phyloP scores from a whole-genome alignment of 1,139 yeast species.

The Dujonia santamariae region DNA sequence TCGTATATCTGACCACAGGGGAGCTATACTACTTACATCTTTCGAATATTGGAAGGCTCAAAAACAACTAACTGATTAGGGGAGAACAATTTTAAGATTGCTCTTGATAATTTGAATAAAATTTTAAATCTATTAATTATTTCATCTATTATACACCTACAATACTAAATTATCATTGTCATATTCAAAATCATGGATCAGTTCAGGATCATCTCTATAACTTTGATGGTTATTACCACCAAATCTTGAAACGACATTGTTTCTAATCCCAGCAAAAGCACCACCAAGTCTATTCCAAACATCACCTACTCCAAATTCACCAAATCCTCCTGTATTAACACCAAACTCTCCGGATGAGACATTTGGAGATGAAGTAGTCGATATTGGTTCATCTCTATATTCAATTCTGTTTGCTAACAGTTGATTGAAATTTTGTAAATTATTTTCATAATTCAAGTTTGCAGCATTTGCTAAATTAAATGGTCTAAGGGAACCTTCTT shows the following conservation, averaged over 20 bases:
- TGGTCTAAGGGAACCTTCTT: constrained; percentile 25
- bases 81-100: too few relatives aligned
- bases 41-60: too few relatives aligned
- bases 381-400: constrained; percentile 12
- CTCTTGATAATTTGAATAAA: too few relatives aligned
- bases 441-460: constrained; percentile 29
- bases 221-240: constrained; percentile 7
- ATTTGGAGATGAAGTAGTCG: background rate
- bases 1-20: constrained; percentile 4
- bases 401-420: constrained; percentile 11
- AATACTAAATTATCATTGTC: constrained; percentile 25
- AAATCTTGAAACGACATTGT: constrained; percentile 16
- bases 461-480: constrained; percentile 30
- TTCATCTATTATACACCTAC: too few relatives aligned
- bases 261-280: constrained; percentile 20
- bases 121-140: too few relatives aligned
- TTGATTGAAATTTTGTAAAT: constrained; percentile 26
- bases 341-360: constrained; percentile 2
- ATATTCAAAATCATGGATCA: constrained; percentile 21
- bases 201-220: constrained; percentile 17
- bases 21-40: too few relatives aligned
- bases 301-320: constrained; percentile 2
- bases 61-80: too few relatives aligned
- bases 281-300: constrained; percentile 26
- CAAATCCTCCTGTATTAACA: too few relatives aligned